phyloP scores from a whole-genome alignment of 2,329 filamentous ascomycete genomes.

The Apiospora hydei region DNA sequence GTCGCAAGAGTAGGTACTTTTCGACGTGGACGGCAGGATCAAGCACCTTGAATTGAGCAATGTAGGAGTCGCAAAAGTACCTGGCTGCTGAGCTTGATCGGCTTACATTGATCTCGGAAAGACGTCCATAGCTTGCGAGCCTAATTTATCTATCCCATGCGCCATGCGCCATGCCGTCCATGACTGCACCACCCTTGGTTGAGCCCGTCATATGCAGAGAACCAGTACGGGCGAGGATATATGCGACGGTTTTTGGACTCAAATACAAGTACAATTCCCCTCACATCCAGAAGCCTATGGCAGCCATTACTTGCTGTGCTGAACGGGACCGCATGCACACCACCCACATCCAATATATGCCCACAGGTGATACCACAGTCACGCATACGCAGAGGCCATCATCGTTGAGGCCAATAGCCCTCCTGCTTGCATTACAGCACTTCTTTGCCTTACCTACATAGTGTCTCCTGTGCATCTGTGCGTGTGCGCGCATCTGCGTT shows the following conservation, averaged over 20 bases:
- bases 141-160: neutral
- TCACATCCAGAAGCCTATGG: neutral
- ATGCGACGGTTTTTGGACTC: neutral
- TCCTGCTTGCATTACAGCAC: neutral
- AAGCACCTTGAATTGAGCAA: neutral
- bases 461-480: conserved; percentile 9
- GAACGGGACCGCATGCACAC: neutral
- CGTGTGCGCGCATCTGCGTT: conserved; percentile 5
- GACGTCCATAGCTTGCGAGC: neutral
- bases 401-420: neutral
- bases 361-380: conserved; percentile 21
- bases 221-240: neutral
- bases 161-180: neutral
- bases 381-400: conserved; percentile 20
- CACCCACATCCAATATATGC: conserved; percentile 20
- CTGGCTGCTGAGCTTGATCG: conserved; percentile 1
- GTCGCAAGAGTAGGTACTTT: conserved; percentile 15
- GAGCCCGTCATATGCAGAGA: neutral
- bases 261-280: neutral
- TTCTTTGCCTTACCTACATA: conserved; percentile 4
- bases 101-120: conserved; percentile 7
- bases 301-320: neutral
- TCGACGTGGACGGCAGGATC: neutral
- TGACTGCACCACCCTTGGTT: neutral
- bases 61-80: conserved; percentile 7